Evolutionary conservation across 306 rosid genomes (phyloP), one percentile per base, ranked within the genome.

Genomic region (Sicyos baderoa): DNA sequence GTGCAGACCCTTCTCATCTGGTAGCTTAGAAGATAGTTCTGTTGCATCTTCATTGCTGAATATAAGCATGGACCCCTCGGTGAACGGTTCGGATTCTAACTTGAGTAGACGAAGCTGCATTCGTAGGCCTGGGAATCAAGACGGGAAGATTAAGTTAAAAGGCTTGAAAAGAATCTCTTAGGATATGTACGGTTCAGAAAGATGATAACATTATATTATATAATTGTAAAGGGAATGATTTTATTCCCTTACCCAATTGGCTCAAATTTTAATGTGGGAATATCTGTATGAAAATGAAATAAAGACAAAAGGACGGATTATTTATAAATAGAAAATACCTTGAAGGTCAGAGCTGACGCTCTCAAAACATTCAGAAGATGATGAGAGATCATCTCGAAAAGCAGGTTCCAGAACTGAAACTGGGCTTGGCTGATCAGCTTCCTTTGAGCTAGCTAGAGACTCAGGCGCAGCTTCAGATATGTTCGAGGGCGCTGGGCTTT

Each of bases 371-470:
- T 86, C 99, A n/a, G 99, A 86, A 76, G 85, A 82, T 37, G 96
- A 88, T 66, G 99, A 86, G 49, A 86, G 35, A 70, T 93, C 94
- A 81, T 90, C 97, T 0, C 79, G 78, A 62, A 85, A 88, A 51
- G 95, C 82, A 77, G 89, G 86, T 77, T 89, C 96, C 45, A 93
- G 80, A 73, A 90, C 89, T 62, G 99, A 93, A 80, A 90, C 87
- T 14, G 99, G 99, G 83, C 99, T 93, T 45, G 97, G 99, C 68
- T 90, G 99, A 73, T 93, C 97, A 72, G 86, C 86, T 68, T 88
- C 99, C 86, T 93, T 92, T 25, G 85, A 75, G 73, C 82, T 79
- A 40, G 45, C 45, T 27, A 82, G 77, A 54, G 97, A 84, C 77
- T 82, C 86, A 54, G 72, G 76, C 70, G 79, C 82, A 54, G 85